Conservation (phyloP, 2,329 filamentous ascomycete genomes). For the Colletotrichum liriopes region DNA sequence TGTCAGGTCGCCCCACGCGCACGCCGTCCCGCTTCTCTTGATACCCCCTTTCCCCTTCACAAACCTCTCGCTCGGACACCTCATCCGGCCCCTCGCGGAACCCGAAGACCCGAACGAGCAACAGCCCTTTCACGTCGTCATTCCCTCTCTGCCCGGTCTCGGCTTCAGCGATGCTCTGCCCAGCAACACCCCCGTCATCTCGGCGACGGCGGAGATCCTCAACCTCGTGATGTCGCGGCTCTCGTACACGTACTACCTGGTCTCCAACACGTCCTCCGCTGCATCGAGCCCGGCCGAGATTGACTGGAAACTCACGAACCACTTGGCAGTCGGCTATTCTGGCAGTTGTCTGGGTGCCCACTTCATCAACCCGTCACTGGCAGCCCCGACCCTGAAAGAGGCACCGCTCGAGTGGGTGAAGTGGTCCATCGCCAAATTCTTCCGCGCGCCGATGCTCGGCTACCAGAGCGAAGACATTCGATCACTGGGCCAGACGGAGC, state of each 20-base stretch:
- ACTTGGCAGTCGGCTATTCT: constrained; percentile 63
- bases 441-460: constrained; percentile 67
- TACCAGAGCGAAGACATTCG: constrained; percentile 69
- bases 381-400: constrained; percentile 61
- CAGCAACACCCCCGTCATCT: constrained; percentile 64
- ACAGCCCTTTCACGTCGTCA: constrained; percentile 77
- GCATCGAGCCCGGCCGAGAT: constrained; percentile 62
- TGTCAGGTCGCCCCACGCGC: constrained; percentile 64
- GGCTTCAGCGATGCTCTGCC: constrained; percentile 77
- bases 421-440: constrained; percentile 68
- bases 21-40: constrained; percentile 75
- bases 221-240: constrained; percentile 73
- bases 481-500: constrained; percentile 53
- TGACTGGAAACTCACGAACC: constrained; percentile 66
- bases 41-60: constrained; percentile 77
- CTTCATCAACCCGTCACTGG: constrained; percentile 71
- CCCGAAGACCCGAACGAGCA: constrained; percentile 61
- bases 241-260: constrained; percentile 72
- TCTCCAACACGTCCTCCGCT: constrained; percentile 67
- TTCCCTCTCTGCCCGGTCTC: constrained; percentile 76
- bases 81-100: constrained; percentile 69
- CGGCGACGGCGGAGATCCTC: constrained; percentile 69
- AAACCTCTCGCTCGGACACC: constrained; percentile 71
- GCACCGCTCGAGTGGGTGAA: constrained; percentile 67
- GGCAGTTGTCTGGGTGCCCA: constrained; percentile 72